Evolutionary conservation across 495 filamentous ascomycete species (phyloP), one percentile per base, ranked within the genome.

Genomic region (Penicillium dipodomyicola): DNA sequence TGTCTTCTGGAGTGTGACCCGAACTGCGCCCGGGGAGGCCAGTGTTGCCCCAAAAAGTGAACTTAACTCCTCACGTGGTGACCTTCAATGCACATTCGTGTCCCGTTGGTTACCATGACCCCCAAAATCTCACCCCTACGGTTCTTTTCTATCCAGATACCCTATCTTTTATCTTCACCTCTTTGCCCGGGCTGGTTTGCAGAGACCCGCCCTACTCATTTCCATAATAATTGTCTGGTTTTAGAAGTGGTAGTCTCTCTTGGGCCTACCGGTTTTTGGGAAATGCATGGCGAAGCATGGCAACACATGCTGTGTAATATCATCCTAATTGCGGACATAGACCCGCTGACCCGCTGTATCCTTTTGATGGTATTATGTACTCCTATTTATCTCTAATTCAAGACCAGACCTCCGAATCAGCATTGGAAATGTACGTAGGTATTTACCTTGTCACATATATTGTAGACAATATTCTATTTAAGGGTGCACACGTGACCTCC

Each of bases 1-100:
- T 97, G 93, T 64, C 76, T 97, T 47, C 67, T 97, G 11, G 90
- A 92, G 49, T 97, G 93, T 50, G 88, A 90, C 7, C 90, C 95
- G 57, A 83, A 90, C 53, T 97, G 92, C 63, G 81, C 77, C 15
- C 81, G 77, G 0, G 82, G 80, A 51, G 85, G 76, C 52, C 77
- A 90, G 50, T 98, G 93, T 72, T 97, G 91, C 62, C 73, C 79
- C 25, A 75, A 69, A 53, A 71, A 73, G 37, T 63, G 68, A n/a
- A 56, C 67, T 25, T 71, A 46, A 65, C 50, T 32, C 14, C 17
- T 22, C 39, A 52, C 25, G 27, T 35, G 23, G 14, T 56, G 22
- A 17, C 33, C 47, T n/a, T 27, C 32, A 23, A 60, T 33, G 17
- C 8, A 42, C 46, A 43, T 37, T 32, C 35, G 49, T 48, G 37